Percentiles rank a stretch among this genome's conserved stretches.
These are phyloP conservation scores for Boletus insuetus DNA, from an alignment of 768 basidiomycete genomes.

Conservation along the genomic window DNA sequence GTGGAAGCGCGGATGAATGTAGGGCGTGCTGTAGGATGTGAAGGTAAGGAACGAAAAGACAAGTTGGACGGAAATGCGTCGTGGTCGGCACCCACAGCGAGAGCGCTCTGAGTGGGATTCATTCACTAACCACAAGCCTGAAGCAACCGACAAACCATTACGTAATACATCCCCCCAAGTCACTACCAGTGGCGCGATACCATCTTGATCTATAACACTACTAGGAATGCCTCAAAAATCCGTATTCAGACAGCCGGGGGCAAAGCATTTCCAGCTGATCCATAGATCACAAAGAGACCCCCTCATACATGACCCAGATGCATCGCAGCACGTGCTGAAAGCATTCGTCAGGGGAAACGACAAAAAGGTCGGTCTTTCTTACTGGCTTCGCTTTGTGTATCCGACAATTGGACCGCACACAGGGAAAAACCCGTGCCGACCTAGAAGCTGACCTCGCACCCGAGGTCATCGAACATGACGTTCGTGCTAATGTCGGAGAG, in stretches of 20 bases:
- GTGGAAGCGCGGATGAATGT: not conserved
- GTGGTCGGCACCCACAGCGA: constrained; percentile 22
- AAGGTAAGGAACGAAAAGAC: constrained; percentile 3
- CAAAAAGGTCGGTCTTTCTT: constrained; percentile 49
- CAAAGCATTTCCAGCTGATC: constrained; percentile 94
- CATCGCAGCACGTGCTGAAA: constrained; percentile 86
- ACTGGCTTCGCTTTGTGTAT: not conserved
- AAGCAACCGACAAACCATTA: constrained; percentile 29
- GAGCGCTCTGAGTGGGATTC: constrained; percentile 22
- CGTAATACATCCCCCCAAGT: constrained; percentile 19
- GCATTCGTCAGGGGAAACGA: constrained; percentile 70
- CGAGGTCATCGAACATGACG: constrained; percentile 47
- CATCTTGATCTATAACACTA: not conserved
- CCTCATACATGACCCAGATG: constrained; percentile 89
- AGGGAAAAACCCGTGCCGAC: constrained; percentile 83
- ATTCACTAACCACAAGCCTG: constrained; percentile 19
- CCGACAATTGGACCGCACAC: not conserved
- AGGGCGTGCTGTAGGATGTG: not conserved
- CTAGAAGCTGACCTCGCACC: constrained; percentile 59
- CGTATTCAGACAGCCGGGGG: constrained; percentile 85
- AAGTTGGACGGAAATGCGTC: constrained; percentile 10
- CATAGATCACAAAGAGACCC: constrained; percentile 96
- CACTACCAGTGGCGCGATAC: not conserved
- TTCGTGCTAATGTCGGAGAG: constrained; percentile 69
- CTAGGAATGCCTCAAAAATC: constrained; percentile 72